A percentile compares a stretch with the other conserved stretches of the same genome.
phyloP scores from a whole-genome alignment of 192 early-diverging fungal species.

The Coemansia sp. region DNA sequence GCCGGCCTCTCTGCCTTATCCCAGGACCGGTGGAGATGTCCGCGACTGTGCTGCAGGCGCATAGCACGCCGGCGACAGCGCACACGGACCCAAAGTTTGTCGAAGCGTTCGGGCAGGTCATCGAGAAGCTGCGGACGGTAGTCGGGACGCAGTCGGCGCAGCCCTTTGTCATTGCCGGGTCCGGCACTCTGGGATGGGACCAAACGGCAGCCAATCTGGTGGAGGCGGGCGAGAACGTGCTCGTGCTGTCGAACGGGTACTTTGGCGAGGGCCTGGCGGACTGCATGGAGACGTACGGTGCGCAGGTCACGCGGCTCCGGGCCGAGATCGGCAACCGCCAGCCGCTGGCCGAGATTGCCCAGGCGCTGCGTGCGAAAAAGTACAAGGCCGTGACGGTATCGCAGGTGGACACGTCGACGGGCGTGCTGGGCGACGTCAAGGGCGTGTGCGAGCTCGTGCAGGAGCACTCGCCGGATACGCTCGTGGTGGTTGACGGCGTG shows the following conservation, averaged over 20 bases:
- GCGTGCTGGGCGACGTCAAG: constrained; percentile 86
- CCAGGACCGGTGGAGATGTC: constrained; percentile 98
- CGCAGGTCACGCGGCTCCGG: constrained; percentile 77
- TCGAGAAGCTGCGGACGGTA: constrained; percentile 83
- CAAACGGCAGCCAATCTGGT: constrained; percentile 90
- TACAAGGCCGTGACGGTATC: constrained; percentile 93
- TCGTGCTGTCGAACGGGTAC: constrained; percentile 92
- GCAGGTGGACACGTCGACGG: constrained; percentile 96
- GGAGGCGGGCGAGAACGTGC: constrained; percentile 84
- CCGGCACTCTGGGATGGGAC: constrained; percentile 99
- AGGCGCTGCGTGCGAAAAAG: constrained; percentile 64
- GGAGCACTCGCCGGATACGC: constrained; percentile 77
- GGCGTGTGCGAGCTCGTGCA: constrained; percentile 74
- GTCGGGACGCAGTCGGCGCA: constrained; percentile 80
- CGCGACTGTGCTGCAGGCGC: constrained; percentile 77
- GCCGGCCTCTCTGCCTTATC: constrained; percentile 91
- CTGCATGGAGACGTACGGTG: constrained; percentile 90
- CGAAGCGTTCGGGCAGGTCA: constrained; percentile 82
- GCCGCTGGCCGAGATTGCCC: constrained; percentile 65
- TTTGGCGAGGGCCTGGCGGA: constrained; percentile 96
- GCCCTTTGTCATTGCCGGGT: constrained; percentile 94
- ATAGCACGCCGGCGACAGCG: constrained; percentile 88
- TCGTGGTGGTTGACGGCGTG: constrained; percentile 94
- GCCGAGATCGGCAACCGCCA: constrained; percentile 72
- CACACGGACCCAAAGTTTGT: constrained; percentile 93